Conservation (phyloP, 1,284 basidiomycete genomes). For the Waitea zeae region DNA sequence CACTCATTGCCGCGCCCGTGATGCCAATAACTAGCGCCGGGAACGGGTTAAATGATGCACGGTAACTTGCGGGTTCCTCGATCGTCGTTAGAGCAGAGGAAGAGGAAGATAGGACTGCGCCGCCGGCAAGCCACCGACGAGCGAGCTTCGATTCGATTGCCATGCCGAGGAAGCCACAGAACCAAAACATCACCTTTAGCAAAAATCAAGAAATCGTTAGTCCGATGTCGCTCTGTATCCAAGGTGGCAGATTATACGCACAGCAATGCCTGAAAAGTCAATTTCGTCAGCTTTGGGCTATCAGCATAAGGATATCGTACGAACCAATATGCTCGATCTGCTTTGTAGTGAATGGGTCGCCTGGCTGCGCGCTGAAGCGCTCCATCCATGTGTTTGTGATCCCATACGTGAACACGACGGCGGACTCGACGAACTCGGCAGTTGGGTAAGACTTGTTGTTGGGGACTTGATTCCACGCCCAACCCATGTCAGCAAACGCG, state of each 20-base stretch:
- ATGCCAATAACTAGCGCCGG: constrained; percentile 87
- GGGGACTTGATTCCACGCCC: constrained; percentile 87
- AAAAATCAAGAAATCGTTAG: constrained; percentile 21
- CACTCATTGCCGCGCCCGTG: constrained; percentile 92
- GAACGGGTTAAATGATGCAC: constrained; percentile 83
- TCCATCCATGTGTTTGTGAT: constrained; percentile 96
- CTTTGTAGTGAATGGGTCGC: constrained; percentile 82
- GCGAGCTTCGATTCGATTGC: constrained; percentile 69
- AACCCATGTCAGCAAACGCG: constrained; percentile 74
- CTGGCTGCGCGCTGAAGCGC: constrained; percentile 67
- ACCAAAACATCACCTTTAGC: constrained; percentile 77
- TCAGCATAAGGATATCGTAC: too few species aligned
- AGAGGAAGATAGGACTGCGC: constrained; percentile 24
- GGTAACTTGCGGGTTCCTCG: constrained; percentile 55
- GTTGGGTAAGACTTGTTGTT: constrained; percentile 25
- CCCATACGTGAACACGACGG: constrained; percentile 82
- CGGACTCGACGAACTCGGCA: constrained; percentile 80
- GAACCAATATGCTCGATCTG: constrained; percentile 89
- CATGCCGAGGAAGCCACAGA: constrained; percentile 82
- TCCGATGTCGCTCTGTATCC: too few species aligned
- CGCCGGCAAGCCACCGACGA: constrained; percentile 50
- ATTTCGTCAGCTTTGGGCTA: too few species aligned
- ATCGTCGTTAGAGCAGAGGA: constrained; percentile 18
- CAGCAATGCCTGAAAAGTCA: too few species aligned
- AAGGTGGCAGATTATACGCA: too few species aligned